phyloP scores from a whole-genome alignment of 2,329 filamentous ascomycete genomes.

The Colletotrichum sp. region DNA sequence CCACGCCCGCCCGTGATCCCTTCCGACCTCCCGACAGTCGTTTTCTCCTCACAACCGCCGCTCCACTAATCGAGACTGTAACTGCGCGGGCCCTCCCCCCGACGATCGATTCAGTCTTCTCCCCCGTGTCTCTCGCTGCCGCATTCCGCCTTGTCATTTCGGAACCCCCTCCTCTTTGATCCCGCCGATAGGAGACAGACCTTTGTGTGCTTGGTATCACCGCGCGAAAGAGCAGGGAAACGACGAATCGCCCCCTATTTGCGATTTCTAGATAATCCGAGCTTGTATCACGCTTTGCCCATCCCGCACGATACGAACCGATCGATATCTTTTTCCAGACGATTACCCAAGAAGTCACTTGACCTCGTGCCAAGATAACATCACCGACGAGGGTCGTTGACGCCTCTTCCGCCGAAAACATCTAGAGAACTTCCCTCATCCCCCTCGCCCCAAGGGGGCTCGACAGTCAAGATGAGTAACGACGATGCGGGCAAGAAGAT shows the following conservation, averaged over 20 bases:
- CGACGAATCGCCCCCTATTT: not conserved
- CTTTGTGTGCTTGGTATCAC: not conserved
- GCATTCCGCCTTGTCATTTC: not conserved
- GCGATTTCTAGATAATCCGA: not conserved
- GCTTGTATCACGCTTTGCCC: not conserved
- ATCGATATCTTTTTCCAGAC: not conserved
- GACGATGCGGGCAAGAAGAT: constrained; percentile 47
- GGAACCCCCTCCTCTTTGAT: not conserved
- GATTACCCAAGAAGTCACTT: not conserved
- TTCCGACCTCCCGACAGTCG: not conserved
- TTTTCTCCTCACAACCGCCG: not conserved
- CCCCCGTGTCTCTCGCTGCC: constrained; percentile 4
- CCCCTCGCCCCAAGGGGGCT: constrained; percentile 15
- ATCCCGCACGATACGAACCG: not conserved
- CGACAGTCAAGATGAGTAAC: constrained; percentile 9
- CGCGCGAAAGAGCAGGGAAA: not conserved
- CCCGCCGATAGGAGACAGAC: not conserved
- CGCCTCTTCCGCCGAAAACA: not conserved
- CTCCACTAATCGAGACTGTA: constrained; percentile 4
- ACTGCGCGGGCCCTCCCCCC: not conserved
- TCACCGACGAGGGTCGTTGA: not conserved
- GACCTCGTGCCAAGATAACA: not conserved
- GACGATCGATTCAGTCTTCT: not conserved
- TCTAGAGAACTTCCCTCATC: not conserved
- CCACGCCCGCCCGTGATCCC: not conserved